These are phyloP conservation scores for Prunus mira DNA, from an alignment of 306 rosid genomes.

Conservation along the genomic window DNA sequence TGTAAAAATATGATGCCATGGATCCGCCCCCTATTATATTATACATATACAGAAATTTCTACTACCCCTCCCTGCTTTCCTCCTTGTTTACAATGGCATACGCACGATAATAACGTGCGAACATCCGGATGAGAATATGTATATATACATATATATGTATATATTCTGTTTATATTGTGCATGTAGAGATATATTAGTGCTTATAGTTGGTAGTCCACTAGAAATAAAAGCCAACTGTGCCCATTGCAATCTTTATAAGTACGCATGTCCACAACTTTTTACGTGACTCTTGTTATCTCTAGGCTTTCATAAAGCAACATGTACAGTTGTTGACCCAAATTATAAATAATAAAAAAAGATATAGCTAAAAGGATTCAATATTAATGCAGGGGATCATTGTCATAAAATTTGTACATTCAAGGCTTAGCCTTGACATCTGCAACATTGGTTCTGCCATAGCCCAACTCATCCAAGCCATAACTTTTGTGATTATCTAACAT, in stretches of 20 bases:
- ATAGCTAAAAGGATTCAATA: no score
- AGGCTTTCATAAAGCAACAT: neutral
- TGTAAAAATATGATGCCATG: no score
- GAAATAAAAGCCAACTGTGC: no score
- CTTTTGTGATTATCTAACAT: conserved; percentile 22
- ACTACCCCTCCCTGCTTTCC: no score
- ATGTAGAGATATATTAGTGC: neutral
- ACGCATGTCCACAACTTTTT: neutral
- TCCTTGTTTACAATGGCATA: no score
- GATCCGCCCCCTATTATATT: no score
- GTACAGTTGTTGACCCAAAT: neutral
- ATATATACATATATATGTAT: no score
- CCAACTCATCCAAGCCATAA: conserved; percentile 58
- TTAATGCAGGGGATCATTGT: conserved; percentile 49
- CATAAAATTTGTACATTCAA: conserved; percentile 51
- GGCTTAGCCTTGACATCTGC: conserved; percentile 55
- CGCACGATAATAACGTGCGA: no score
- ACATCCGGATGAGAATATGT: no score
- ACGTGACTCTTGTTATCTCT: neutral
- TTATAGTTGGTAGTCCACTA: neutral
- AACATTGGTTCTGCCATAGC: conserved; percentile 56
- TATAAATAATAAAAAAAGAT: no score
- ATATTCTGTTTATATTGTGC: no score
- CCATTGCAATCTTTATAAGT: neutral
- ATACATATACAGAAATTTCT: no score